Percentiles rank a stretch among this genome's conserved stretches.
These are phyloP conservation scores for Agroathelia rolfsii DNA, from an alignment of 1,284 basidiomycete genomes.

Conservation along the genomic window DNA sequence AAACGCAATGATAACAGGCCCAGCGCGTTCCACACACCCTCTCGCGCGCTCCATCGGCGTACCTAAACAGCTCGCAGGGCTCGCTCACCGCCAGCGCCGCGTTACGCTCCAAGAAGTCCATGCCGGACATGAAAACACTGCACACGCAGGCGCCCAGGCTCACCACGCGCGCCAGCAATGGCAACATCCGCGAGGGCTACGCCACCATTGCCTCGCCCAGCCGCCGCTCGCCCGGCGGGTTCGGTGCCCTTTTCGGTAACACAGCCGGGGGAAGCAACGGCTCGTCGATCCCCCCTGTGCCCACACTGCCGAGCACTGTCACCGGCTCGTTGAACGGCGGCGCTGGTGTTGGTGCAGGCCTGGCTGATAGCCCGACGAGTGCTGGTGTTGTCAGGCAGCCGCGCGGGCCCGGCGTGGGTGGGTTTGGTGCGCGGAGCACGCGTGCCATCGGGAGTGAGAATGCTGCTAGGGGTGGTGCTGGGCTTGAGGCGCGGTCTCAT, in stretches of 20 bases:
- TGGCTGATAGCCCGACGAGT: conserved; percentile 31
- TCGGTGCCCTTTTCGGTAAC: conserved; percentile 56
- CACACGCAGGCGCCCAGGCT: conserved; percentile 76
- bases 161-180: conserved; percentile 76
- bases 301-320: conserved; percentile 55
- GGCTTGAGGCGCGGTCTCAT: conserved; percentile 72
- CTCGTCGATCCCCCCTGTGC: conserved; percentile 60
- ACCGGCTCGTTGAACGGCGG: conserved; percentile 31
- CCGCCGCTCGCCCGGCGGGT: conserved; percentile 61
- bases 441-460: conserved; percentile 45
- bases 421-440: conserved; percentile 60
- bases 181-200: conserved; percentile 85
- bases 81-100: conserved; percentile 37
- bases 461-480: conserved; percentile 40
- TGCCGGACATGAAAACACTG: conserved; percentile 86
- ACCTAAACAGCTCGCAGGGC: conserved; percentile 45
- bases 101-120: conserved; percentile 88
- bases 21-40: conserved; percentile 48
- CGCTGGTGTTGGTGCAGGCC: conserved; percentile 13
- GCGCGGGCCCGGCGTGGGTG: conserved; percentile 63
- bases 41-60: conserved; percentile 66
- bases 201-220: conserved; percentile 80
- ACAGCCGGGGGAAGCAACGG: conserved; percentile 32
- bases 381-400: conserved; percentile 71
- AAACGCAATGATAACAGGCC: conserved; percentile 21